Base-by-base conservation (phyloP, 164 flowering plant genomes). In the Tinospora cordifolia region DNA sequence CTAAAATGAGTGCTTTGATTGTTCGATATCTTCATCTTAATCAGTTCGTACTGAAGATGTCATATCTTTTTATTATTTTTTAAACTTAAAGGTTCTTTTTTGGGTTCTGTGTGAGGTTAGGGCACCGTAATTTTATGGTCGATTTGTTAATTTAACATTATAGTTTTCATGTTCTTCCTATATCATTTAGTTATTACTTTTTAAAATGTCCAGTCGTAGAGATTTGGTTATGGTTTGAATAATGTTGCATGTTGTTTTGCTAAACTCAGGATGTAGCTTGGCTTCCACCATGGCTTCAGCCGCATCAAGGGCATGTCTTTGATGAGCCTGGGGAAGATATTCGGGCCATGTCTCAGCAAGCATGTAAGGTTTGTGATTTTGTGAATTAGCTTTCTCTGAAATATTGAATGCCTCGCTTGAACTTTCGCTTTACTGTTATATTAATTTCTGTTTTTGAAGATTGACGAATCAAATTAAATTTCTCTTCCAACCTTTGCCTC, bases 241-340 rank as follows among this genome's bases (percentile, higher is more conserved):
- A 15, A 51, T 51, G 4, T n/a, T 51, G 6, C 3, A 22, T 17
- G 59, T 15, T 51, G 7, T 51, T 15, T 15, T 17, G 58, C 12
- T n/a, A 25, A 46, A 46, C 57, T 10, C 81, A 90, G 95, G 95
- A 85, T 66, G 70, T 67, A 15, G 90, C 85, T 10, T 90, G 92
- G 95, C 84, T 87, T 62, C 95, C 95, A 59, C 69, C 70, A 41
- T 90, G 95, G 90, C 86, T 90, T 73, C 91, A 86, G 81, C 82
- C 79, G 8, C 73, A 67, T 76, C 76, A 76, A 39, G 66, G 67
- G n/a, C 73, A 63, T 12, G 22, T 66, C 10, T 66, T 66, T 10
- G 60, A 63, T 40, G 77, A 78, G 70, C 63, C 67, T 39, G 72
- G 40, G 8, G 54, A 68, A 30, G 82, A 70, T 34, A 27, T 69